phyloP scores from a whole-genome alignment of 192 early-diverging fungal species.

The Piromyces finnis region DNA sequence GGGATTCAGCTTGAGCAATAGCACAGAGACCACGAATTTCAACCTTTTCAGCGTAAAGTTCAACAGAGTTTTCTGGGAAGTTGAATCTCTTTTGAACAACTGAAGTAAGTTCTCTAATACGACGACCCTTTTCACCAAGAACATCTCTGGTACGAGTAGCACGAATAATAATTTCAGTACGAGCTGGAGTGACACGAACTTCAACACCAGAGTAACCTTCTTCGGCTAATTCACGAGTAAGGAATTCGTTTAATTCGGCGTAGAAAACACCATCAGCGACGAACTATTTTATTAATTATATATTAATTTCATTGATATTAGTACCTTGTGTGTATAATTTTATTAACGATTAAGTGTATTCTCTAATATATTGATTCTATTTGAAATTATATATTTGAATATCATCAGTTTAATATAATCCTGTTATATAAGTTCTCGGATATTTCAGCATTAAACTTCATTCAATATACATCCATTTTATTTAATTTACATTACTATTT shows the following conservation, averaged over 20 bases:
- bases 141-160: slow-evolving; percentile 97
- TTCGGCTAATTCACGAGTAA: slow-evolving; percentile 87
- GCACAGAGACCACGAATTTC: slow-evolving; percentile 93
- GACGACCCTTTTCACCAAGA: slow-evolving; percentile 94
- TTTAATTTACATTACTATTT: no score
- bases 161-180: slow-evolving; percentile 98
- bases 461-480: no score
- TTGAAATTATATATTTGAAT: no score
- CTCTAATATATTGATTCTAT: no score
- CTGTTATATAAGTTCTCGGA: no score
- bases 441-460: no score
- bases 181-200: slow-evolving; percentile 96
- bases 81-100: slow-evolving; percentile 99
- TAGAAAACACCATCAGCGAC: slow-evolving; percentile 99
- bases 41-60: slow-evolving; percentile 97
- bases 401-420: no score
- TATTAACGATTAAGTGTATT: no score
- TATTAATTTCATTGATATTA: no score
- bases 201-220: slow-evolving; percentile 99
- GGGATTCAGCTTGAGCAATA: slow-evolving; percentile 94
- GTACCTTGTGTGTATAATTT: no score
- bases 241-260: slow-evolving; percentile 99
- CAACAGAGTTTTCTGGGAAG: slow-evolving; percentile 95
- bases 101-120: slow-evolving; percentile 94
- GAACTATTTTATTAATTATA: slow-evolving; percentile 33